A percentile compares a stretch with the other conserved stretches of the same genome.
Conservation (phyloP, 306 rosid genomes). For the Alnus glutinosa region DNA sequence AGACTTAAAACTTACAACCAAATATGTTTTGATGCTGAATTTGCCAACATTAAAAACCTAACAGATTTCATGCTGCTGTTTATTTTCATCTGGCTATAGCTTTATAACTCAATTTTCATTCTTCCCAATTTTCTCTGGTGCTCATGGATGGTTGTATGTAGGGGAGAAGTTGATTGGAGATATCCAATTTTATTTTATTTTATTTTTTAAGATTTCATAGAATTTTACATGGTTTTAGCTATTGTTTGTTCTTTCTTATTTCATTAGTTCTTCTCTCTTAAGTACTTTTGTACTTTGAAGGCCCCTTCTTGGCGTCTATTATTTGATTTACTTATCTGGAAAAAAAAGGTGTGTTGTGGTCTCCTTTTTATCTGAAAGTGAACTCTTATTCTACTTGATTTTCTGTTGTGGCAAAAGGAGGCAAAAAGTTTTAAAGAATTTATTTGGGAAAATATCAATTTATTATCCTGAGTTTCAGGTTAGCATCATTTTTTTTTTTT, state of each 20-base stretch:
- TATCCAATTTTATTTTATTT: too few relatives aligned
- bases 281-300: neutral
- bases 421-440: neutral
- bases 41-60: too few relatives aligned
- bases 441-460: neutral
- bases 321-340: neutral
- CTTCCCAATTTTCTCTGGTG: neutral
- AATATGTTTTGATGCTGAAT: too few relatives aligned
- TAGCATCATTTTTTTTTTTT: too few relatives aligned
- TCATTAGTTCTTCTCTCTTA: neutral
- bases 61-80: too few relatives aligned
- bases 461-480: too few relatives aligned
- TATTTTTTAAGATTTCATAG: neutral
- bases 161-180: neutral
- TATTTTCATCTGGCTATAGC: too few relatives aligned
- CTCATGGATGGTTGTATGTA: neutral
- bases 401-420: neutral
- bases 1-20: too few relatives aligned
- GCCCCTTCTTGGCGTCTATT: neutral
- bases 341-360: neutral
- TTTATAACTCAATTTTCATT: too few relatives aligned
- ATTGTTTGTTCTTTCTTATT: neutral
- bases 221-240: neutral
- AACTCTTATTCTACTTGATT: neutral
- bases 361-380: neutral